Percentiles rank a stretch among this genome's conserved stretches.
Evolutionary conservation across 2,329 filamentous ascomycete genomes (phyloP).

Genomic region (Hypomyces rosellus): DNA sequence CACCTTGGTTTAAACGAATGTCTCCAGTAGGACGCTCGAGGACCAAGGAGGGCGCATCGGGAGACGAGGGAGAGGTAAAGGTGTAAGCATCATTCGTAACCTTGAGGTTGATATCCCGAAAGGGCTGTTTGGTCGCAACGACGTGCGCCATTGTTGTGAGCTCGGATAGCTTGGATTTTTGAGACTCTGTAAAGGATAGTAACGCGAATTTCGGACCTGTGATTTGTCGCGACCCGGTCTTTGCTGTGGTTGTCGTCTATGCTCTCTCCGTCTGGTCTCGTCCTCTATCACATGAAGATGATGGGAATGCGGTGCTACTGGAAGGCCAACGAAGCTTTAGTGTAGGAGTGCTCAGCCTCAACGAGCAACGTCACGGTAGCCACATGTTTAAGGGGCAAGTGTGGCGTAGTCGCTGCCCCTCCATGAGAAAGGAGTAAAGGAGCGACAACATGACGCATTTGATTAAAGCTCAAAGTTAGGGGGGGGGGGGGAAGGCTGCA

Average conservation of each 20-base stretch:
- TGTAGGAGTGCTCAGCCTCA: slow-evolving; percentile 10
- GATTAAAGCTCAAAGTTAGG: too few relatives aligned
- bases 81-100: slow-evolving; percentile 88
- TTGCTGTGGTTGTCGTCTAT: not conserved
- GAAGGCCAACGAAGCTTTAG: slow-evolving; percentile 10
- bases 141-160: slow-evolving; percentile 30
- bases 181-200: not conserved
- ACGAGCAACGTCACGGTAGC: slow-evolving; percentile 9
- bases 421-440: not conserved
- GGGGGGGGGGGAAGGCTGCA: too few relatives aligned
- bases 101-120: slow-evolving; percentile 95
- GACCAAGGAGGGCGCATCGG: slow-evolving; percentile 78
- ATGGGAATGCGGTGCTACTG: slow-evolving; percentile 1
- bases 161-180: not conserved
- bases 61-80: slow-evolving; percentile 92
- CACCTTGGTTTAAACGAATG: slow-evolving; percentile 74
- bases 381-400: slow-evolving; percentile 1
- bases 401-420: not conserved
- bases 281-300: slow-evolving; percentile 9
- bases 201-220: not conserved
- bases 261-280: slow-evolving; percentile 2
- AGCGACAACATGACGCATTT: too few relatives aligned
- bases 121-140: slow-evolving; percentile 51
- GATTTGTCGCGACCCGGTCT: not conserved
- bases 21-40: slow-evolving; percentile 91